Evolutionary conservation across 495 filamentous ascomycete species (phyloP).

Genomic region (Hypoxylon intermedium): DNA sequence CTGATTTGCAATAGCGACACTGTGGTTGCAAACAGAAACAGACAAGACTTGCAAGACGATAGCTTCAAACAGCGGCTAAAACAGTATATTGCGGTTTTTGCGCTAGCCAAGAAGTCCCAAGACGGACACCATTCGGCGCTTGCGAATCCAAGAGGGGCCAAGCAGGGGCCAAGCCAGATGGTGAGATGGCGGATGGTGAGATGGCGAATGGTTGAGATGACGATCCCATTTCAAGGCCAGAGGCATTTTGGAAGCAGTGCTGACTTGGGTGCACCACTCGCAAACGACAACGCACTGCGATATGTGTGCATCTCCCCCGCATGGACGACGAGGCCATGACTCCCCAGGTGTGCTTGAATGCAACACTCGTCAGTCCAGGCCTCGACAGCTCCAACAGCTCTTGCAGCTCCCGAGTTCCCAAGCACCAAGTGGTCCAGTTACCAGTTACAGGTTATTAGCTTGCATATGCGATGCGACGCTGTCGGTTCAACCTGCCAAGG

Average conservation of each 20-base stretch:
- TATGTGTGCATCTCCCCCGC: conserved; percentile 13
- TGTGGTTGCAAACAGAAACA: background rate
- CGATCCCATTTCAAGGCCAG: conserved; percentile 27
- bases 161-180: conserved; percentile 33
- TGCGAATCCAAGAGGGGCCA: conserved; percentile 27
- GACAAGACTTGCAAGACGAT: background rate
- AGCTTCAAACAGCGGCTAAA: conserved; percentile 20
- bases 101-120: conserved; percentile 30
- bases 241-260: conserved; percentile 15
- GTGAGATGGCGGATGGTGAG: conserved; percentile 35
- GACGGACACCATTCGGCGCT: conserved; percentile 28
- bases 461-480: conserved; percentile 38
- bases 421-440: conserved; percentile 22
- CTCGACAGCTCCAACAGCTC: background rate
- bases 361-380: conserved; percentile 17
- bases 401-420: background rate
- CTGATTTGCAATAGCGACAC: no score
- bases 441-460: conserved; percentile 32
- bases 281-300: conserved; percentile 1
- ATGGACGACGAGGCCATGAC: conserved; percentile 9
- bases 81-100: conserved; percentile 11
- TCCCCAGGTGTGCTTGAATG: conserved; percentile 6
- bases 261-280: background rate
- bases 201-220: conserved; percentile 37
- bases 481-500: conserved; percentile 45